Conservation (phyloP, 371 early-diverging fungal genomes). For the Mucor lusitanicus region DNA sequence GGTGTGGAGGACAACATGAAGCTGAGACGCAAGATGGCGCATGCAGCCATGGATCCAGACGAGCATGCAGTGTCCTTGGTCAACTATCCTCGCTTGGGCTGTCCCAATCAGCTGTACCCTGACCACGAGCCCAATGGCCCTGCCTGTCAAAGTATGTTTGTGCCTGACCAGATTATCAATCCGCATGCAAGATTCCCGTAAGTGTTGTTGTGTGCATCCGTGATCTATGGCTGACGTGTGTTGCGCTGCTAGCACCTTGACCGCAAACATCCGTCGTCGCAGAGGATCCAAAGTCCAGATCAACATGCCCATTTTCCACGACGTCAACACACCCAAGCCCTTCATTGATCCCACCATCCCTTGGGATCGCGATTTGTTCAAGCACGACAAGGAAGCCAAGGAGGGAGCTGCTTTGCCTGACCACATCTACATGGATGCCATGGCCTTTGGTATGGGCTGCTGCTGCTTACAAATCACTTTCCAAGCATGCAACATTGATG, state of each 20-base stretch:
- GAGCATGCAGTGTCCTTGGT: conserved; percentile 84
- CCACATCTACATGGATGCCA: conserved; percentile 98
- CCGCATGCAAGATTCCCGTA: conserved; percentile 95
- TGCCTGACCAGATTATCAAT: conserved; percentile 94
- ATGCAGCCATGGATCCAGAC: conserved; percentile 63
- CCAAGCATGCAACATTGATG: conserved; percentile 95
- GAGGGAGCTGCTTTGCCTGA: conserved; percentile 82
- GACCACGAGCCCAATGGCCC: conserved; percentile 68
- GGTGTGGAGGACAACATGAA: conserved; percentile 92
- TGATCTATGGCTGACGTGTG: neutral
- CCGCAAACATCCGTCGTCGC: conserved; percentile 92
- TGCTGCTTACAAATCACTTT: conserved; percentile 99
- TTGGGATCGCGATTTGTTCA: conserved; percentile 57
- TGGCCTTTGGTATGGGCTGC: conserved; percentile 99
- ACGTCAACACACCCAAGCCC: conserved; percentile 85
- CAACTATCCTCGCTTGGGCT: conserved; percentile 90
- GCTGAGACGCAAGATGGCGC: conserved; percentile 74
- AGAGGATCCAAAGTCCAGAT: conserved; percentile 93
- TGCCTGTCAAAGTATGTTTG: conserved; percentile 82
- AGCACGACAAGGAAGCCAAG: conserved; percentile 67
- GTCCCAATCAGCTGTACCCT: conserved; percentile 73
- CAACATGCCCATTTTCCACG: conserved; percentile 84
- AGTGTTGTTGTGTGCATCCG: conserved; percentile 8
- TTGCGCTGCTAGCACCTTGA: conserved; percentile 70
- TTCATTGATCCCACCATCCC: conserved; percentile 90